phyloP scores from a whole-genome alignment of 1,139 yeast genomes.

The Suhomyces coccinellae region DNA sequence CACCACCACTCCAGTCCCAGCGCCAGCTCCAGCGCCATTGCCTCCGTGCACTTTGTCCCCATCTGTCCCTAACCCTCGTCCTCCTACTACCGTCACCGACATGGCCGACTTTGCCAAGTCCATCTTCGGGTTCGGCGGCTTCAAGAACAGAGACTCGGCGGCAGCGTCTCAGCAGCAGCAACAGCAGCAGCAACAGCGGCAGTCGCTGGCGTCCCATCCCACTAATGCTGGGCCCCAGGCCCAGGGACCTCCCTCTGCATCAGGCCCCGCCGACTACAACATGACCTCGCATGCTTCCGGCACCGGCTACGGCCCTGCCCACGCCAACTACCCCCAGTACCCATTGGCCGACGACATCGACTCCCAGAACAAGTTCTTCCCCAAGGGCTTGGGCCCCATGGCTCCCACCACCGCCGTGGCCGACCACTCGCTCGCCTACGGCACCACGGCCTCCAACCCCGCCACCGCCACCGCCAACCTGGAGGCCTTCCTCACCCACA shows the following conservation, averaged over 20 bases:
- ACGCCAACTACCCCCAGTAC: conserved; percentile 1
- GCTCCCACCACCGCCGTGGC: conserved; percentile 71
- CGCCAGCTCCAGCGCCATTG: not conserved
- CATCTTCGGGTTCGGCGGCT: conserved; percentile 57
- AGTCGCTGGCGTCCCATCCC: not conserved
- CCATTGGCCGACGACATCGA: conserved; percentile 13
- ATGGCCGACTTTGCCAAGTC: conserved; percentile 70
- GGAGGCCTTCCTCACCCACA: conserved; percentile 29
- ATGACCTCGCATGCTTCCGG: not conserved
- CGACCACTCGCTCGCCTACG: conserved; percentile 63
- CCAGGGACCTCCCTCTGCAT: conserved; percentile 3
- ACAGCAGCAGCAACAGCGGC: not conserved
- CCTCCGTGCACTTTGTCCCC: not conserved
- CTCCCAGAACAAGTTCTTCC: conserved; percentile 30
- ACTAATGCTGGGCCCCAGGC: not conserved
- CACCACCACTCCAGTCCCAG: not conserved
- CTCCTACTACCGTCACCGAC: conserved; percentile 1
- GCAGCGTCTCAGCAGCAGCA: conserved; percentile 14
- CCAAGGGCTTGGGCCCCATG: conserved; percentile 33
- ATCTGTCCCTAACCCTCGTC: not conserved
- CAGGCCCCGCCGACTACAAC: conserved; percentile 3
- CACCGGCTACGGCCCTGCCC: conserved; percentile 1
- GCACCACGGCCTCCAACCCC: conserved; percentile 52
- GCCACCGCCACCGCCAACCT: conserved; percentile 13
- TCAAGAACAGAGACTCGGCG: conserved; percentile 27